These are phyloP conservation scores for Sesbania bispinosa DNA, from an alignment of 306 rosid species.

Conservation along the genomic window DNA sequence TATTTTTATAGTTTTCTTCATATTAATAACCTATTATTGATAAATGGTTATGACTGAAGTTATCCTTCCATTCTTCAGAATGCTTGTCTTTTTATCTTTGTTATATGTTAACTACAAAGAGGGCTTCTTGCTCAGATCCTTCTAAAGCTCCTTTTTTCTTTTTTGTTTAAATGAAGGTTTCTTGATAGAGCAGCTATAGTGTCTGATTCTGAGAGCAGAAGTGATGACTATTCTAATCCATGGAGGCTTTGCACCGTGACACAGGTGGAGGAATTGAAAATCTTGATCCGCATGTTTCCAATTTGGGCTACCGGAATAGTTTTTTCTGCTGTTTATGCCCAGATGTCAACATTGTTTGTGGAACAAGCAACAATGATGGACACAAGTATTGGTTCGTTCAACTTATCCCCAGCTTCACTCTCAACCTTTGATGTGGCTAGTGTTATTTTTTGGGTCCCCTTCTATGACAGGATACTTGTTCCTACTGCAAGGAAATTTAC, in stretches of 20 bases:
- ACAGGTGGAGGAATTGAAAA: slow-evolving; percentile 90
- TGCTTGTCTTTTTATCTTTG: background rate
- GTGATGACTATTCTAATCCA: slow-evolving; percentile 51
- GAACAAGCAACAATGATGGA: slow-evolving; percentile 88
- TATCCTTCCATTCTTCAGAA: background rate
- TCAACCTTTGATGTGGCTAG: slow-evolving; percentile 63
- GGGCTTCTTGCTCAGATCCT: background rate
- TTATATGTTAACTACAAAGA: background rate
- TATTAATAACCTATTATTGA: background rate
- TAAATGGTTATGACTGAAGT: background rate
- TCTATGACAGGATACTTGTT: slow-evolving; percentile 72
- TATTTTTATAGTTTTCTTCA: background rate
- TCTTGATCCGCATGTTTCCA: slow-evolving; percentile 80
- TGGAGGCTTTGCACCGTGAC: slow-evolving; percentile 94
- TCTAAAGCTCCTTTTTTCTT: background rate
- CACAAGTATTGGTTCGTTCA: slow-evolving; percentile 68
- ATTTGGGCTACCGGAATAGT: slow-evolving; percentile 84
- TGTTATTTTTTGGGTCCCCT: slow-evolving; percentile 82
- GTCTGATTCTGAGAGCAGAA: slow-evolving; percentile 49
- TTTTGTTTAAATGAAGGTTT: slow-evolving; percentile 46
- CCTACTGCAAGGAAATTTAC: slow-evolving; percentile 69
- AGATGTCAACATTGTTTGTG: slow-evolving; percentile 90
- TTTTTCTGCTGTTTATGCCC: slow-evolving; percentile 85
- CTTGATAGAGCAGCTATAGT: slow-evolving; percentile 83
- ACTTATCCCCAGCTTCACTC: slow-evolving; percentile 83